phyloP scores from a whole-genome alignment of 1,284 basidiomycete genomes.

The Ceratobasidium sp. region DNA sequence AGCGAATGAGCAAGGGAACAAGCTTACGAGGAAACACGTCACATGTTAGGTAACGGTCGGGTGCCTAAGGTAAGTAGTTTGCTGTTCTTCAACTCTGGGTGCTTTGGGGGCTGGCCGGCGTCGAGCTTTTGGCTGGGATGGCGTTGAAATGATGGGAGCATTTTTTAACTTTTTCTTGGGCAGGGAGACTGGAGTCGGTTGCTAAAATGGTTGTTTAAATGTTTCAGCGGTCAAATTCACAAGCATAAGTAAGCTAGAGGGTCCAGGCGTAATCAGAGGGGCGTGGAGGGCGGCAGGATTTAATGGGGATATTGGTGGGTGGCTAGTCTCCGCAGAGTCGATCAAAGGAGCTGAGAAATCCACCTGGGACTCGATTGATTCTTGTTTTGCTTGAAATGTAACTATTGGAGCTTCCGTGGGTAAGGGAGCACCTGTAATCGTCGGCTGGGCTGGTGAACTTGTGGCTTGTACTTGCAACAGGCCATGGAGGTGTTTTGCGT shows the following conservation, averaged over 20 bases:
- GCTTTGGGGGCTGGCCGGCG: neutral
- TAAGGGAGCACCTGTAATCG: no score
- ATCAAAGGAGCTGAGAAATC: neutral
- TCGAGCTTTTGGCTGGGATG: neutral
- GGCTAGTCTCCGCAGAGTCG: neutral
- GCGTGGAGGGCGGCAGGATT: neutral
- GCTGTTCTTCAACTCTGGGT: neutral
- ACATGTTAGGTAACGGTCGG: neutral
- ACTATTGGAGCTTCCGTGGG: neutral
- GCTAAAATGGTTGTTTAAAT: neutral
- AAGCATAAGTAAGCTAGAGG: neutral
- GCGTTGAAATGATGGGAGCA: neutral
- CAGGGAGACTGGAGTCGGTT: neutral
- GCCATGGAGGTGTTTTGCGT: no score
- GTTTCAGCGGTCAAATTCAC: neutral
- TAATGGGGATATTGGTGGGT: neutral
- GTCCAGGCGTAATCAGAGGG: neutral
- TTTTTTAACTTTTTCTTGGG: neutral
- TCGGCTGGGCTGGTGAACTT: no score
- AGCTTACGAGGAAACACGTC: neutral
- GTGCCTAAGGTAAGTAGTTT: neutral
- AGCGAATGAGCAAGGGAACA: neutral
- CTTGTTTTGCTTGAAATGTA: neutral
- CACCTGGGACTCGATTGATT: neutral
- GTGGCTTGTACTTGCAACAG: no score